Evolutionary conservation across 176 grass and related monocot genomes (phyloP), one percentile per base, ranked within the genome.

Genomic region (bread wheat (Triticum aestivum)): DNA sequence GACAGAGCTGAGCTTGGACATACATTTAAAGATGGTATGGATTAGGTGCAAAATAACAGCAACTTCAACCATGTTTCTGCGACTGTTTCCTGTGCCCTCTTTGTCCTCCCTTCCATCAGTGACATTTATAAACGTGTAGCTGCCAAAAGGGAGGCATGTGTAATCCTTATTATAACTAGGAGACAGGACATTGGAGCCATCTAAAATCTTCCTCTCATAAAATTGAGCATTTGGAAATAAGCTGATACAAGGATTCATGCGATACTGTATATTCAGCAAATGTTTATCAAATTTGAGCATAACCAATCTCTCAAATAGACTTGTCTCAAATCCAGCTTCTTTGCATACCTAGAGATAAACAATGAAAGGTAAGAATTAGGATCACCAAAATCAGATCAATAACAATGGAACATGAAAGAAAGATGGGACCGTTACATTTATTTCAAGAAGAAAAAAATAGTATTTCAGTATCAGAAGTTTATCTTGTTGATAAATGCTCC

Each of bases 211-310:
- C 21, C 39, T 86, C 35, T 64, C 73, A 79, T 97, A 97, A 86
- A 97, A 93, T 24, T 35, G 77, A 80, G 61, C 67, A 84, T 97
- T 94, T 83, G 90, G 95, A 84, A 94, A 97, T 37, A 86, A 69
- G 38, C 95, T 94, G 56, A 97, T 97, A 45, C 32, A 78, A 81
- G 92, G 95, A 34, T 88, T 82, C 95, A 97, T 94, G 8, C 95
- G 86, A 72, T 97, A 94, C 54, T 97, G 95, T 78, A 86, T 89
- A 34, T 97, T 92, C 68, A 97, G 52, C 71, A 97, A 78, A 52
- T 92, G 83, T 15, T 94, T 97, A 37, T 85, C 79, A 75, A 86
- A 87, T 39, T 78, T 75, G 4, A 94, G 44, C 35, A 34, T 41
- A 20, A 92, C 86, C 58, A 97, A 78, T 85, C 95, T 97, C 64